Conservation (phyloP, 1,284 basidiomycete genomes). For the Ustilago lituana region DNA sequence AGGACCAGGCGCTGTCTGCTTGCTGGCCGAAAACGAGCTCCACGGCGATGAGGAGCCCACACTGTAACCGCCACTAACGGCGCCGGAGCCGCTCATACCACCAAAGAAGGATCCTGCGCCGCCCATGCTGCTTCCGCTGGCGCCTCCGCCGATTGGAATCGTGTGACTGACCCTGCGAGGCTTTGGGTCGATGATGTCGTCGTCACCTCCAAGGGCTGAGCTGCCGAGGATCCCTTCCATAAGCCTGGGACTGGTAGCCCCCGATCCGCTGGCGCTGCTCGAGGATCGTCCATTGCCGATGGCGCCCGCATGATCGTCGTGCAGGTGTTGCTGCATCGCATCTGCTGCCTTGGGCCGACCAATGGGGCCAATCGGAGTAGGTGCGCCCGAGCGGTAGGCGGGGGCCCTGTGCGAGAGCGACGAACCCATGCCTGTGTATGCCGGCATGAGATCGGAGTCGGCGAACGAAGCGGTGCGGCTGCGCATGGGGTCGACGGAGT, state of each 20-base stretch:
- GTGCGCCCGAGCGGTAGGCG: conserved; percentile 39
- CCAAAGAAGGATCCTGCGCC: conserved; percentile 42
- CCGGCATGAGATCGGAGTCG: conserved; percentile 44
- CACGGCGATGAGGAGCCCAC: conserved; percentile 47
- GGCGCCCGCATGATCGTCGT: conserved; percentile 35
- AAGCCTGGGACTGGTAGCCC: conserved; percentile 39
- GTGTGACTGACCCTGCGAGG: conserved; percentile 57
- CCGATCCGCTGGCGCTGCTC: conserved; percentile 43
- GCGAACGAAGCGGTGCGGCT: conserved; percentile 44
- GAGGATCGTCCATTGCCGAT: conserved; percentile 46
- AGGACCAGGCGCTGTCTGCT: conserved; percentile 37
- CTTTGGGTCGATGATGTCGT: conserved; percentile 64
- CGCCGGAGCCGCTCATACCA: conserved; percentile 21
- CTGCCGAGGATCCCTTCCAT: conserved; percentile 65
- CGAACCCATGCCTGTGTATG: conserved; percentile 39
- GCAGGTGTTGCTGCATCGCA: conserved; percentile 29
- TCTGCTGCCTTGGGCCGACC: conserved; percentile 58
- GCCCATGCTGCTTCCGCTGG: conserved; percentile 35
- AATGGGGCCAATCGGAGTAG: conserved; percentile 63
- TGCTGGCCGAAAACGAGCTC: conserved; percentile 41
- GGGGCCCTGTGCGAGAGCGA: conserved; percentile 45
- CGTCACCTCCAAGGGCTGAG: conserved; percentile 65
- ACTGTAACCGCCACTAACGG: conserved; percentile 35
- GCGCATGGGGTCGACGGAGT: conserved; percentile 28
- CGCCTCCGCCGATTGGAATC: conserved; percentile 45